Percentiles rank a stretch among this genome's conserved stretches.
Evolutionary conservation across 306 rosid species (phyloP).

Genomic region (Fragaria nilgerrensis): DNA sequence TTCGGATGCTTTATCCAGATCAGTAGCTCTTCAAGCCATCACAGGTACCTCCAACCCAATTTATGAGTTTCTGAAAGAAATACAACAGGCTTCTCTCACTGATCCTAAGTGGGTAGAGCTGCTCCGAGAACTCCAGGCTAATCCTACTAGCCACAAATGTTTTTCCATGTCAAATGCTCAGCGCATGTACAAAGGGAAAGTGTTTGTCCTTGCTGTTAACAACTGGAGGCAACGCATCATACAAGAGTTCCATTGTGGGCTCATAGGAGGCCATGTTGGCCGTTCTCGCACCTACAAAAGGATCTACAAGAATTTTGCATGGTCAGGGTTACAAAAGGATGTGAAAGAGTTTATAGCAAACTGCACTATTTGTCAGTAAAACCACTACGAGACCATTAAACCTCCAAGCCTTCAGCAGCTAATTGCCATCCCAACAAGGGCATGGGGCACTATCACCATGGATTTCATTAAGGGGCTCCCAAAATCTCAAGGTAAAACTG

Average conservation of each 20-base stretch:
- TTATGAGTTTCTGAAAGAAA: too few species aligned
- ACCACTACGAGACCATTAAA: not conserved
- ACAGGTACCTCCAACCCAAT: rapidly evolving
- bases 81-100: not conserved
- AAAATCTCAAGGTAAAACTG: not conserved
- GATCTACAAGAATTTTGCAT: too few species aligned
- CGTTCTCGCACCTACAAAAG: not conserved
- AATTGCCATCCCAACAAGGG: not conserved
- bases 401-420: not conserved
- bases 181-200: not conserved
- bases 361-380: not conserved
- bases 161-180: too few species aligned
- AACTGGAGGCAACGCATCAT: not conserved
- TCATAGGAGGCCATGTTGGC: not conserved
- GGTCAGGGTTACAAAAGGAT: not conserved
- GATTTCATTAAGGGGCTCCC: not conserved
- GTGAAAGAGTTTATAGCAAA: not conserved
- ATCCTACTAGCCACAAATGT: too few species aligned
- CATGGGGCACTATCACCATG: not conserved
- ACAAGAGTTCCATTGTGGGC: not conserved
- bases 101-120: rapidly evolving
- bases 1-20: not conserved
- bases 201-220: not conserved
- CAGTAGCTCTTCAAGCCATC: too few species aligned
- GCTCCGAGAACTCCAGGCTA: too few species aligned